These are phyloP conservation scores for Aureobasidium subglaciale DNA, from an alignment of 2,329 filamentous ascomycete genomes.

Conservation along the genomic window DNA sequence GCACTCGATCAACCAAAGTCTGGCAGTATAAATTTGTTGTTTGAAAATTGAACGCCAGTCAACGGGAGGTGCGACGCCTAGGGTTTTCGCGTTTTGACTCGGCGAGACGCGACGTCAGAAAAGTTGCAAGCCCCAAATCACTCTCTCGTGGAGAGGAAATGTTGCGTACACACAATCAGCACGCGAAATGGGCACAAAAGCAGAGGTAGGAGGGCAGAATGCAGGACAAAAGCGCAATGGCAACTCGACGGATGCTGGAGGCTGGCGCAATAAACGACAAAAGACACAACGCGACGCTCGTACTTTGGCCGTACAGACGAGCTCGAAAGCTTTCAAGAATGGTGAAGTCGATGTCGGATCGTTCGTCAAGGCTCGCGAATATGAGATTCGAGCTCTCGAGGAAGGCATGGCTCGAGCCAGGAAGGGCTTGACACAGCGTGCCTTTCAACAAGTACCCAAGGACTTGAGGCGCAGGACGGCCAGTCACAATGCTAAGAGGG, in stretches of 20 bases:
- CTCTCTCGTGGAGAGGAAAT: no score
- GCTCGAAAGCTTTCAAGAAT: conserved; percentile 50
- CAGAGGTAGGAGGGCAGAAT: background rate
- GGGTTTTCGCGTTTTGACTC: background rate
- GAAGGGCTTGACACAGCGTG: conserved; percentile 56
- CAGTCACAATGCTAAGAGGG: conserved; percentile 87
- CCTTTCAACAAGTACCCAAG: conserved; percentile 86
- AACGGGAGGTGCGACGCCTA: no score
- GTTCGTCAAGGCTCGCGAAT: conserved; percentile 79
- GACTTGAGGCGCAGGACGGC: conserved; percentile 79
- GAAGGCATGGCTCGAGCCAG: conserved; percentile 73
- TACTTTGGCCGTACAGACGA: conserved; percentile 39
- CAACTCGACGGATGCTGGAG: background rate
- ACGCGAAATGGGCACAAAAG: background rate
- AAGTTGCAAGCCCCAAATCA: conserved; percentile 6
- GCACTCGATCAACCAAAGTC: background rate
- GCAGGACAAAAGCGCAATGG: conserved; percentile 10
- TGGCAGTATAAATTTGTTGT: background rate
- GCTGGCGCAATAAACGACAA: conserved; percentile 14
- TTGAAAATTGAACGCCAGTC: background rate
- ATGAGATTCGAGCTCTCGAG: conserved; percentile 81
- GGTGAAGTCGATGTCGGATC: conserved; percentile 79
- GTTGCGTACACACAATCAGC: background rate
- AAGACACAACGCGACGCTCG: conserved; percentile 35
- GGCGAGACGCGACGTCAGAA: conserved; percentile 7